A percentile compares a stretch with the other conserved stretches of the same genome.
Evolutionary conservation across 306 rosid genomes (phyloP).

Genomic region (Pueraria montana): DNA sequence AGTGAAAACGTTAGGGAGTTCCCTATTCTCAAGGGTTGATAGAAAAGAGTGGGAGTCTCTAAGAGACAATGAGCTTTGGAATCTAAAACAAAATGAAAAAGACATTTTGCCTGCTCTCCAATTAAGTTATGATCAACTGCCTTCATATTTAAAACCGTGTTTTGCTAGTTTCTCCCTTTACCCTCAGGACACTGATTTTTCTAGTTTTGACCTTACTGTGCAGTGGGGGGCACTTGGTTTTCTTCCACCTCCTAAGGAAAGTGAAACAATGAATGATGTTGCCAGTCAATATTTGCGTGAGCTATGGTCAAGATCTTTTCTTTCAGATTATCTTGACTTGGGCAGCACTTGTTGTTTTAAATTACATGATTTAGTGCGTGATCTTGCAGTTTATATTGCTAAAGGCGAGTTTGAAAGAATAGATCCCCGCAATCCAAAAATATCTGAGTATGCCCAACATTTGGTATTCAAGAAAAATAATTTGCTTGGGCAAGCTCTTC

Average conservation of each 20-base stretch:
- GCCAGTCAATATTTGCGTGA: neutral
- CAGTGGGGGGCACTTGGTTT: slow-evolving; percentile 3
- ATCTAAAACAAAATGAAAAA: neutral
- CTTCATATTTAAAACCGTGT: neutral
- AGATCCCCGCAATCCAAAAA: neutral
- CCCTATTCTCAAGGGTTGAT: neutral
- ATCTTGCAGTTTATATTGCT: neutral
- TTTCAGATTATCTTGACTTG: neutral
- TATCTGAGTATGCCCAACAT: neutral
- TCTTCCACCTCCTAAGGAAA: neutral
- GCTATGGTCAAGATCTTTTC: neutral
- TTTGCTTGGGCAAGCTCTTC: no score
- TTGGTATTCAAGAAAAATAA: neutral
- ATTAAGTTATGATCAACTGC: neutral
- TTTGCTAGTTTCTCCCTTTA: neutral
- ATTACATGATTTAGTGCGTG: neutral
- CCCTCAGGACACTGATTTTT: neutral
- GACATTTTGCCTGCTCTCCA: neutral
- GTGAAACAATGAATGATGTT: neutral
- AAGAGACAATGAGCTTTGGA: neutral
- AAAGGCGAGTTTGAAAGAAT: neutral
- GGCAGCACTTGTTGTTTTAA: neutral
- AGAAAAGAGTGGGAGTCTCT: neutral
- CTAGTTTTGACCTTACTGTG: neutral
- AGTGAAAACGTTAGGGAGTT: neutral